phyloP scores from a whole-genome alignment of 805 yeast species.

The Teunomyces barrocoloradensis region DNA sequence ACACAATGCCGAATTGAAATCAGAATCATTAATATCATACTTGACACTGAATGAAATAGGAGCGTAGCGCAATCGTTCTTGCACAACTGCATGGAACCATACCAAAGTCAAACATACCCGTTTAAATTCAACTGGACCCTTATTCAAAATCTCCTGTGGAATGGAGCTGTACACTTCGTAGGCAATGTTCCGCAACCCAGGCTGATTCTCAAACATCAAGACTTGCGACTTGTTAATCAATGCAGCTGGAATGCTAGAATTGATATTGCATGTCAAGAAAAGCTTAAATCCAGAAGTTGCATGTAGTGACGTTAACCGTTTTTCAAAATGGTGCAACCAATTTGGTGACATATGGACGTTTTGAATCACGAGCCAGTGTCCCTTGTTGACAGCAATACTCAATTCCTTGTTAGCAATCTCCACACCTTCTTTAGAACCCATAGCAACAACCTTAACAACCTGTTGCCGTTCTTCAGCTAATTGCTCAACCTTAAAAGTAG shows the following conservation, averaged over 20 bases:
- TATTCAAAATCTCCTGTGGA: slow-evolving; percentile 13
- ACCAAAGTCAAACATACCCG: slow-evolving; percentile 53
- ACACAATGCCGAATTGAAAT: slow-evolving; percentile 49
- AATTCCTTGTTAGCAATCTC: slow-evolving; percentile 57
- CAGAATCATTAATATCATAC: slow-evolving; percentile 76
- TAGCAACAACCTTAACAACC: slow-evolving; percentile 48
- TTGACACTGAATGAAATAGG: slow-evolving; percentile 61
- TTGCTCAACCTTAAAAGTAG: slow-evolving; percentile 51
- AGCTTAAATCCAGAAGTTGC: slow-evolving; percentile 45
- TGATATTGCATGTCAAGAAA: slow-evolving; percentile 61
- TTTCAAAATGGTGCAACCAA: slow-evolving; percentile 60
- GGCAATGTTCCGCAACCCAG: slow-evolving; percentile 55
- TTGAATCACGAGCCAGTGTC: slow-evolving; percentile 74
- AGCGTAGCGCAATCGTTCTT: slow-evolving; percentile 55
- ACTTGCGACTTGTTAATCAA: slow-evolving; percentile 55
- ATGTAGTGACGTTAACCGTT: slow-evolving; percentile 31
- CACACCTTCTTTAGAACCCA: slow-evolving; percentile 73
- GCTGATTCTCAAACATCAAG: slow-evolving; percentile 58
- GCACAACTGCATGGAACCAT: slow-evolving; percentile 70
- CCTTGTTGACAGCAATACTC: slow-evolving; percentile 41
- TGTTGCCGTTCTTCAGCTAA: slow-evolving; percentile 33
- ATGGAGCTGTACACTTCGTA: slow-evolving; percentile 30
- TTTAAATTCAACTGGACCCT: slow-evolving; percentile 41
- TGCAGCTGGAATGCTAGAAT: slow-evolving; percentile 50
- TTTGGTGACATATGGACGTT: slow-evolving; percentile 70